These are phyloP conservation scores for Aspergillus sp. DNA, from an alignment of 2,329 filamentous ascomycete genomes.

Conservation along the genomic window DNA sequence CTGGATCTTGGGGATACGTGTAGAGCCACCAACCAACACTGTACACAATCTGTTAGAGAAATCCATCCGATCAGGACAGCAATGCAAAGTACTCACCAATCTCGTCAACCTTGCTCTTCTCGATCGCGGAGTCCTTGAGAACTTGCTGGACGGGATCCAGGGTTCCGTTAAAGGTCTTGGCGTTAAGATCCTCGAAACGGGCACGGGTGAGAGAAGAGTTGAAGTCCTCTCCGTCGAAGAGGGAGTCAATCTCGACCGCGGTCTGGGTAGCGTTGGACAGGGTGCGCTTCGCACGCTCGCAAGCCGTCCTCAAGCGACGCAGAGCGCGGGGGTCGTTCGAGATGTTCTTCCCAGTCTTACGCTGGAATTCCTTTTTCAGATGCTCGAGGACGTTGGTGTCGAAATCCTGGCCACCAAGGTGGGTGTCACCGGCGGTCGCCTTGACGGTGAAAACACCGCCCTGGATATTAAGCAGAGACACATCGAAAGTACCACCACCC, in stretches of 20 bases:
- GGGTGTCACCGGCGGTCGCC: conserved; percentile 95
- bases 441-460: conserved; percentile 99
- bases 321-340: conserved; percentile 81
- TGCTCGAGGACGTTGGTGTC: conserved; percentile 91
- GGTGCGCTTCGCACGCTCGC: conserved; percentile 99
- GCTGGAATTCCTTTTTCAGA: conserved; percentile 90
- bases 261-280: conserved; percentile 96
- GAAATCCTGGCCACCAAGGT: conserved; percentile 92
- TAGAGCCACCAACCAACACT: conserved; percentile 98
- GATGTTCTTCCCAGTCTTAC: conserved; percentile 73
- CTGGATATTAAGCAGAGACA: conserved; percentile 96
- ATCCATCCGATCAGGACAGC: too few relatives aligned
- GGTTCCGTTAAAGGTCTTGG: conserved; percentile 87
- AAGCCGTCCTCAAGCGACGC: conserved; percentile 90
- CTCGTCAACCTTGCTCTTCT: conserved; percentile 91
- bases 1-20: conserved; percentile 97
- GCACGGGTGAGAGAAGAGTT: conserved; percentile 95
- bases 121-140: conserved; percentile 78
- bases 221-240: conserved; percentile 97
- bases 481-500: conserved; percentile 99
- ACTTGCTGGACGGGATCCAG: conserved; percentile 94
- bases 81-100: too few relatives aligned
- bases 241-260: conserved; percentile 95
- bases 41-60: too few relatives aligned
- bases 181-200: conserved; percentile 97